These are phyloP conservation scores for Elymus sibiricus DNA, from an alignment of 176 grass and related monocot species.

Conservation along the genomic window DNA sequence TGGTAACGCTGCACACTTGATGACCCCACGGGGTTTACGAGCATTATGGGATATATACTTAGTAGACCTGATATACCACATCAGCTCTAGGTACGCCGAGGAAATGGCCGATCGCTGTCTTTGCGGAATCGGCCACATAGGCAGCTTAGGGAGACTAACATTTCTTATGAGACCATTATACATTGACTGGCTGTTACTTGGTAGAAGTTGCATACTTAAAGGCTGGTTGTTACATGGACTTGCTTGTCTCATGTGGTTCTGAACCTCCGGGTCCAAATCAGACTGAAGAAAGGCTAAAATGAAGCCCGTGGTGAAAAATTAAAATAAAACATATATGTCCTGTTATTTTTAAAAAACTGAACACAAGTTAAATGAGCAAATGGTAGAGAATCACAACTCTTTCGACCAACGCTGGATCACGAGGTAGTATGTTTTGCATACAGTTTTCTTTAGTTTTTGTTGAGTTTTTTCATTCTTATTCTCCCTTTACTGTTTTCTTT, in stretches of 20 bases:
- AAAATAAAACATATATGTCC: too few relatives aligned
- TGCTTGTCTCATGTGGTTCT: not conserved
- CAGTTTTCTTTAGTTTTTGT: too few relatives aligned
- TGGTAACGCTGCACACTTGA: not conserved
- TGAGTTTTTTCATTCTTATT: too few relatives aligned
- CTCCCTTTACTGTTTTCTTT: too few relatives aligned
- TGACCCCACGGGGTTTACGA: not conserved
- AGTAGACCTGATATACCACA: not conserved
- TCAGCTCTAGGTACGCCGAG: not conserved
- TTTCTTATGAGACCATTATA: not conserved
- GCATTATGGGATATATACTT: not conserved
- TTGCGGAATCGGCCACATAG: not conserved
- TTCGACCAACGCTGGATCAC: too few relatives aligned
- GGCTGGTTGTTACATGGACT: not conserved
- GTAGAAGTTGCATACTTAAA: not conserved
- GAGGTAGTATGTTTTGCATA: too few relatives aligned
- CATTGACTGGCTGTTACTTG: not conserved
- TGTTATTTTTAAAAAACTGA: too few relatives aligned
- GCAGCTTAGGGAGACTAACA: not conserved
- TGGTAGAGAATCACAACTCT: too few relatives aligned
- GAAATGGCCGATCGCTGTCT: not conserved
- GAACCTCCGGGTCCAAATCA: too few relatives aligned
- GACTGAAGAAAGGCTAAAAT: too few relatives aligned
- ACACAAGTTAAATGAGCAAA: too few relatives aligned
- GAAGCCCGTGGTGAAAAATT: too few relatives aligned